Percentiles rank a stretch among this genome's conserved stretches.
Conservation (phyloP, 257 asterid species). For the Ophiorrhiza pumila region DNA sequence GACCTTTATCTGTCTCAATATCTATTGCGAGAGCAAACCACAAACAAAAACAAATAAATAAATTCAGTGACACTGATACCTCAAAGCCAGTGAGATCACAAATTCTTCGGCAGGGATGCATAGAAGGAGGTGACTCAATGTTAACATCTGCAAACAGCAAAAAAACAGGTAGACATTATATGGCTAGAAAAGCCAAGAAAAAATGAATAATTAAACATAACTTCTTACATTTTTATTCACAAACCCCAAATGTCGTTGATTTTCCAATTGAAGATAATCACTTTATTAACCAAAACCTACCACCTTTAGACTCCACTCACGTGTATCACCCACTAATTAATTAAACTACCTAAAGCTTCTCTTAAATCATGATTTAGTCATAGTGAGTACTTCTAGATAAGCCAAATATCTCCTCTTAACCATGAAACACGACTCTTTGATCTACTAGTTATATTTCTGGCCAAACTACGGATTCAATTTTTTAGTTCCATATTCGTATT, state of each 20-base stretch:
- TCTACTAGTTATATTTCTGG: not conserved
- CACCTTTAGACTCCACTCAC: not conserved
- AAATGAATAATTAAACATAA: not conserved
- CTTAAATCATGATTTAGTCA: not conserved
- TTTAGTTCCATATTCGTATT: not conserved
- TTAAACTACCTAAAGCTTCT: not conserved
- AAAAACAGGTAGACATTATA: not conserved
- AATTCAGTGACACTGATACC: constrained; percentile 34
- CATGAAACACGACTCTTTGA: not conserved
- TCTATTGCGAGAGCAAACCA: not conserved
- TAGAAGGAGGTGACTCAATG: constrained; percentile 83
- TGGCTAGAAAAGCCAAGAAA: not conserved
- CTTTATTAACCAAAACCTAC: not conserved
- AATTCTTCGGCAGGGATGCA: constrained; percentile 76
- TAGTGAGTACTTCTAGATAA: not conserved
- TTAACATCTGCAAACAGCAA: constrained; percentile 48
- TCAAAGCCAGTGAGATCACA: constrained; percentile 91
- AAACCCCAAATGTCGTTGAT: not conserved
- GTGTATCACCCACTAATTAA: not conserved
- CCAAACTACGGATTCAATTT: not conserved
- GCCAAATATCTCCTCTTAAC: not conserved
- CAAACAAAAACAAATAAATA: not conserved
- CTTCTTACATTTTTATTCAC: not conserved
- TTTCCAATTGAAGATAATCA: not conserved
- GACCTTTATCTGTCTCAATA: not conserved